phyloP scores from a whole-genome alignment of 768 basidiomycete genomes.

The Suillus variegatus region DNA sequence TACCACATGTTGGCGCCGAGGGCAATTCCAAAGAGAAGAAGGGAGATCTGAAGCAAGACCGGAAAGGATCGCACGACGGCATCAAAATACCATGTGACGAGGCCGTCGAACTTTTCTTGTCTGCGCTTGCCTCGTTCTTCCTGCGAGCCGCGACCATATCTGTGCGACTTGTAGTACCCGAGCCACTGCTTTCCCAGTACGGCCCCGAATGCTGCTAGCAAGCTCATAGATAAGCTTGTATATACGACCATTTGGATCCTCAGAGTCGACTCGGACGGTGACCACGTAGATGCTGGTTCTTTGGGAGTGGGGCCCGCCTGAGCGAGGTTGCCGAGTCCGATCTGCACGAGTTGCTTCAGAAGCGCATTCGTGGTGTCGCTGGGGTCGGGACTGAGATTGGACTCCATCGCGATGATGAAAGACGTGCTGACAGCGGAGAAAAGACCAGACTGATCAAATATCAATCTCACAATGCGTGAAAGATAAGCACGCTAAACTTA shows the following conservation, averaged over 20 bases:
- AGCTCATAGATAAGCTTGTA: no score
- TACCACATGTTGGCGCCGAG: conserved; percentile 7
- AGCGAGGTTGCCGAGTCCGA: no score
- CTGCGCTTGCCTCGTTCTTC: conserved; percentile 9
- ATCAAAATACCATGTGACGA: conserved; percentile 14
- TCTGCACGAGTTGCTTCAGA: no score
- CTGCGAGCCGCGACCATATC: conserved; percentile 6
- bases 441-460: conserved; percentile 10
- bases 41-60: conserved; percentile 13
- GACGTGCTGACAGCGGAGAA: no score
- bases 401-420: no score
- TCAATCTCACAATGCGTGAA: not conserved
- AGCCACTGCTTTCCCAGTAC: no score
- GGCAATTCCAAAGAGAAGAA: conserved; percentile 15
- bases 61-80: conserved; percentile 11
- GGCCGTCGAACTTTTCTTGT: conserved; percentile 13
- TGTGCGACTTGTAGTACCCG: not conserved
- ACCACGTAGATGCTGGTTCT: not conserved
- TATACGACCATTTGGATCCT: no score
- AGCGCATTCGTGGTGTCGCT: no score
- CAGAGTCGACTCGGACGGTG: no score
- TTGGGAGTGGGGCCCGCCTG: no score
- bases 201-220: no score
- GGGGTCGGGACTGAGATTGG: no score
- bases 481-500: conserved; percentile 5